A percentile compares a stretch with the other conserved stretches of the same genome.
Conservation (phyloP, 352 stramenopile genomes). For the Phytophthora tubulina region DNA sequence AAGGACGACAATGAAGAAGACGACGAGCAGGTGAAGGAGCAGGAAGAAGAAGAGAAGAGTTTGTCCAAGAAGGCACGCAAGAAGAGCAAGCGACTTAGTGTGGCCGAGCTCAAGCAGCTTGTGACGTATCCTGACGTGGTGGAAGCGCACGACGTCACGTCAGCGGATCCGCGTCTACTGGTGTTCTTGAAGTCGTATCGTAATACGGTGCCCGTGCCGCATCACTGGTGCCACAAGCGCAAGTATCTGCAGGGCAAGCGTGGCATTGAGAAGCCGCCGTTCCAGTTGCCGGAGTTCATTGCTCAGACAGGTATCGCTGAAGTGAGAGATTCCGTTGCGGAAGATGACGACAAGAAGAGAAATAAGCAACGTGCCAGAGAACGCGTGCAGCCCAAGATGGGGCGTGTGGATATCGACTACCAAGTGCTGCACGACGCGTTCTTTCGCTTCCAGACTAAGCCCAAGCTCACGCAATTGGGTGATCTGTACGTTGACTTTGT, state of each 20-base stretch:
- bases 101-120: slow-evolving; percentile 98
- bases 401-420: slow-evolving; percentile 98
- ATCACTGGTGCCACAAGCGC: slow-evolving; percentile 98
- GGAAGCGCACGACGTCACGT: slow-evolving; percentile 97
- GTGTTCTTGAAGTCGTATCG: slow-evolving; percentile 96
- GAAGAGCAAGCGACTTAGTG: slow-evolving; percentile 92
- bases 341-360: slow-evolving; percentile 93
- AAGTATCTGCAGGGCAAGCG: slow-evolving; percentile 98
- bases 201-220: slow-evolving; percentile 97
- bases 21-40: slow-evolving; percentile 39
- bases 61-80: slow-evolving; percentile 95
- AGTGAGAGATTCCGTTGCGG: slow-evolving; percentile 74
- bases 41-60: slow-evolving; percentile 50
- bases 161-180: slow-evolving; percentile 95
- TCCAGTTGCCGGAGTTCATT: slow-evolving; percentile 98
- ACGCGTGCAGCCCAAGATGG: slow-evolving; percentile 96
- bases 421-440: slow-evolving; percentile 98
- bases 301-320: slow-evolving; percentile 94
- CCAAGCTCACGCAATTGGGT: slow-evolving; percentile 86
- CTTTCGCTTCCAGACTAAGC: slow-evolving; percentile 99
- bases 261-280: slow-evolving; percentile 96
- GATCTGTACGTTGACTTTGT: slow-evolving; percentile 66
- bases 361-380: slow-evolving; percentile 94
- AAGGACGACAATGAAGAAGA: slow-evolving; percentile 23
- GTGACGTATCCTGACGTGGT: slow-evolving; percentile 95